Base-by-base conservation (phyloP, 2,329 filamentous ascomycete species). In the Monilinia aucupariae region DNA sequence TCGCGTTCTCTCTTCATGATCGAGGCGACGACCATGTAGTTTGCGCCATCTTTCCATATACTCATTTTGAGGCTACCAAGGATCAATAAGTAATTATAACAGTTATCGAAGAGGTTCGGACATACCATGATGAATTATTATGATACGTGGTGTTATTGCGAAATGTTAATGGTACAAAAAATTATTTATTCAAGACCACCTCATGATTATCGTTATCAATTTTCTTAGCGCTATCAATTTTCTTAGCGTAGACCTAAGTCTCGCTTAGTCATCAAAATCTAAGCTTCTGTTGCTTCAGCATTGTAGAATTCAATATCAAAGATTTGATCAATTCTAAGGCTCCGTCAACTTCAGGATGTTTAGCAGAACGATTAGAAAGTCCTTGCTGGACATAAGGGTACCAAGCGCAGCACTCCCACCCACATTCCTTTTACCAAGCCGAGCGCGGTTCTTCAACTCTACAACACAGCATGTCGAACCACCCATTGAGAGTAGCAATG, bases 21-120 rank as follows among this genome's bases (percentile, higher is more conserved):
- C 71, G 66, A 84, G 79, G 30, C 59, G 56, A 37, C 64, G 64
- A 66, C 81, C 81, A 70, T 84, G 81, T 68, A 81, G 82, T 76
- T 90, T 90, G 71, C 83, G 81, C 81, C 86, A 92, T 77, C 89
- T 83, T 77, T 94, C 91, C 79, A 90, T 90, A 75, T 89, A 89
- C 78, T 90, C 89, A 78, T 92, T 92, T 81, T 93, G 88, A 82
- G 89, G 89, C 88, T 89, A 53, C 27, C 39, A 64, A 55, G n/a
- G 25, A 6, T 37, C 22, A 30, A 49, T 30, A 41, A 55, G 41
- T 13, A 41, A 47, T 79, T 62, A 64, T 69, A 73, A 66, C 25
- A 66, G 68, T 54, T 65, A 30, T 37, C 62, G 39, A 61, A 39
- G 17, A 59, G 43, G n/a, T 47, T 39, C 22, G 25, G 17, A 60